These are phyloP conservation scores for Pinus tabuliformis DNA, from an alignment of 75 land plant genomes.

Conservation along the genomic window DNA sequence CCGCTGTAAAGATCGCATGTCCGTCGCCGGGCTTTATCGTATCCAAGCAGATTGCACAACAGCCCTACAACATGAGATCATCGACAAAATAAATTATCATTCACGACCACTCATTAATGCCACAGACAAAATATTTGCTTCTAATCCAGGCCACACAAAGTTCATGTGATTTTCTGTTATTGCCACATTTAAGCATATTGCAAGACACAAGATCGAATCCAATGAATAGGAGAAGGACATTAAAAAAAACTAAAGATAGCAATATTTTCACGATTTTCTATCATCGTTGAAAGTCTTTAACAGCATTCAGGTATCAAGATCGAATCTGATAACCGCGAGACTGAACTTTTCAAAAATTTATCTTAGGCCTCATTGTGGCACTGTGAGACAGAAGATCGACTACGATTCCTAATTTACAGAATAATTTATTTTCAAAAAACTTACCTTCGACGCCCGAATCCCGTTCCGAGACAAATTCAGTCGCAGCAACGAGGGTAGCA, in stretches of 20 bases:
- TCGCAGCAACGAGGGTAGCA: not conserved
- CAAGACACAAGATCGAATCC: not conserved
- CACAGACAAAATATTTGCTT: not conserved
- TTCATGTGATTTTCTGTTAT: not conserved
- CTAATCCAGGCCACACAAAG: not conserved
- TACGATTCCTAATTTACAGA: too few relatives aligned
- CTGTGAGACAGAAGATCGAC: too few relatives aligned
- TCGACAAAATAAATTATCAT: too few relatives aligned
- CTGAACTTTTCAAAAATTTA: too few relatives aligned
- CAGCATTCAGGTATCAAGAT: too few relatives aligned
- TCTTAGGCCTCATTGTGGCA: too few relatives aligned
- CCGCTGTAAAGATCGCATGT: constrained; percentile 77
- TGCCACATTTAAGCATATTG: not conserved
- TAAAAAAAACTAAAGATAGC: too few relatives aligned
- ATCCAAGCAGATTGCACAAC: constrained; percentile 82
- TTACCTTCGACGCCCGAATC: not conserved
- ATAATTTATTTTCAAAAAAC: not conserved
- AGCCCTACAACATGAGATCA: constrained; percentile 25
- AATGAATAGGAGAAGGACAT: too few relatives aligned
- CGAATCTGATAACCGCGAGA: too few relatives aligned
- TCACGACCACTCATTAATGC: too few relatives aligned
- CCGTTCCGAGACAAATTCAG: not conserved
- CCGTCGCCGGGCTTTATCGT: constrained; percentile 36
- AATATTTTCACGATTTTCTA: too few relatives aligned
- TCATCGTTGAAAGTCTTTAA: too few relatives aligned